phyloP scores from a whole-genome alignment of 1,284 basidiomycete genomes.

The Leccinum insolens region DNA sequence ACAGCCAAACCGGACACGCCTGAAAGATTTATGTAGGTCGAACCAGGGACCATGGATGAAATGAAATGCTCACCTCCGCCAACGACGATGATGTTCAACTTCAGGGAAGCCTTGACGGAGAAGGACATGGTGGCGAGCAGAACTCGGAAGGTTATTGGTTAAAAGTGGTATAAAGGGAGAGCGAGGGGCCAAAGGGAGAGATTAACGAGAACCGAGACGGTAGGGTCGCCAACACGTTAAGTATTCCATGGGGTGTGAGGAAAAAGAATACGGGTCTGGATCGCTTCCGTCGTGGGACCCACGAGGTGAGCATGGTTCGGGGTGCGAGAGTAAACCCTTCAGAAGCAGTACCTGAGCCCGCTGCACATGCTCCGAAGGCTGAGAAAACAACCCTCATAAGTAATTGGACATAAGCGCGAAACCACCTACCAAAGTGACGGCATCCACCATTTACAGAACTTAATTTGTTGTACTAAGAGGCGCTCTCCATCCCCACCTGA shows the following conservation, averaged over 20 bases:
- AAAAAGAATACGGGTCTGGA: neutral
- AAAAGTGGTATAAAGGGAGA: neutral
- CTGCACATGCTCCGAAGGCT: conserved; percentile 4
- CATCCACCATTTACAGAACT: neutral
- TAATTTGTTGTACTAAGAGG: neutral
- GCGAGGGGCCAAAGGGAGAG: neutral
- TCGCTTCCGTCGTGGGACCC: conserved; percentile 11
- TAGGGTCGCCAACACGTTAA: neutral
- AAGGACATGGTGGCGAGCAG: conserved; percentile 8
- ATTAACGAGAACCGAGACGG: conserved; percentile 1
- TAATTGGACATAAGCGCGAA: conserved; percentile 3
- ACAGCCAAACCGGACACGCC: conserved; percentile 47
- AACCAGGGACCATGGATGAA: neutral
- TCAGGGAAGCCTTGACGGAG: conserved; percentile 27
- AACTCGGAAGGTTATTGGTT: neutral
- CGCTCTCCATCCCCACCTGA: neutral
- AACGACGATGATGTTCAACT: conserved; percentile 42
- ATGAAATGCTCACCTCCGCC: conserved; percentile 39
- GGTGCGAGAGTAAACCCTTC: neutral
- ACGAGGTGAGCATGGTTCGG: neutral
- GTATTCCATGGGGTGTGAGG: neutral
- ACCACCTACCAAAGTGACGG: neutral
- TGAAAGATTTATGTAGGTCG: conserved; percentile 11
- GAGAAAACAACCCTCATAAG: neutral
- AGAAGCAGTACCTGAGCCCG: conserved; percentile 2